A percentile compares a stretch with the other conserved stretches of the same genome.
Evolutionary conservation across 352 stramenopile genomes (phyloP).

Genomic region (Phytopythium montanum): DNA sequence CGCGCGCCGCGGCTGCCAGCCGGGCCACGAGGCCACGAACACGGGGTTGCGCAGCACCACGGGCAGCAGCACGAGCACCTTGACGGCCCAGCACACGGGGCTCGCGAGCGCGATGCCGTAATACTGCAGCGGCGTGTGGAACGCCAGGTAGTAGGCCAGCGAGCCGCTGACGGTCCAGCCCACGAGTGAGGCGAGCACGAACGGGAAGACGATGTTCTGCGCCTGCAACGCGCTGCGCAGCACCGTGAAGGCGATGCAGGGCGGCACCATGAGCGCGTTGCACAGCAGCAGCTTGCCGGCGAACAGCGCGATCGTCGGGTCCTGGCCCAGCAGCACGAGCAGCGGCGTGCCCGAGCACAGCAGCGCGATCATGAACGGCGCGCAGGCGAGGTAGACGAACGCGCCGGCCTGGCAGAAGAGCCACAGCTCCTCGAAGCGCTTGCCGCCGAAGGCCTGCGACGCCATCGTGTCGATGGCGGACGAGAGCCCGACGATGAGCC

Average conservation of each 20-base stretch:
- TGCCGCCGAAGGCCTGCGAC: constrained; percentile 62
- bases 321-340: constrained; percentile 47
- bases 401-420: constrained; percentile 53
- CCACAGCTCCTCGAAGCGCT: constrained; percentile 52
- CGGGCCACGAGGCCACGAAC: constrained; percentile 58
- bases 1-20: constrained; percentile 37
- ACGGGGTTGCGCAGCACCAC: constrained; percentile 42
- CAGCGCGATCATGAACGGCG: constrained; percentile 32
- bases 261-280: constrained; percentile 30
- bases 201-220: constrained; percentile 62
- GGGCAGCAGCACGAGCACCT: constrained; percentile 40
- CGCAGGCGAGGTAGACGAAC: constrained; percentile 40
- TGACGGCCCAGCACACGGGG: constrained; percentile 43
- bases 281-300: constrained; percentile 36
- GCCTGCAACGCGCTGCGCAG: constrained; percentile 52
- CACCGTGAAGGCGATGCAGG: constrained; percentile 48
- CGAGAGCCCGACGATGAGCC: constrained; percentile 44
- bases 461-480: constrained; percentile 65
- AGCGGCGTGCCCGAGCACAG: constrained; percentile 41
- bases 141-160: constrained; percentile 48
- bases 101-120: constrained; percentile 48
- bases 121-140: constrained; percentile 50
- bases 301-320: constrained; percentile 39
- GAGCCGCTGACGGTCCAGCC: constrained; percentile 35
- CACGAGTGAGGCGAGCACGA: constrained; percentile 34